Percentiles rank a stretch among this genome's conserved stretches.
These are phyloP conservation scores for Lipomyces starkeyi DNA, from an alignment of 805 yeast species.

Conservation along the genomic window DNA sequence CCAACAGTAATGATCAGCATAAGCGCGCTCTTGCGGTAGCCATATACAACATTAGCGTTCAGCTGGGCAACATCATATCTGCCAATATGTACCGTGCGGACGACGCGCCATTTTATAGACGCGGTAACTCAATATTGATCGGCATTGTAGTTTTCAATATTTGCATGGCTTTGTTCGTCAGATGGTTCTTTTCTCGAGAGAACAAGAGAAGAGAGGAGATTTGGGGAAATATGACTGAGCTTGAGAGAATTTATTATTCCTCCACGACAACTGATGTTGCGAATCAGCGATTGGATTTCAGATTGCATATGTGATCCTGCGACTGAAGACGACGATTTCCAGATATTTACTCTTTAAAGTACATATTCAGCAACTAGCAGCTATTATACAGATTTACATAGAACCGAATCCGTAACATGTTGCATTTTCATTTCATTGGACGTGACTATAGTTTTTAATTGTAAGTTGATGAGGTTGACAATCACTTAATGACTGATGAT, in stretches of 20 bases:
- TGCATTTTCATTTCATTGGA: background rate
- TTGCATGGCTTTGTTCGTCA: slow-evolving; percentile 20
- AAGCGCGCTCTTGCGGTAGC: slow-evolving; percentile 69
- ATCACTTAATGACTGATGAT: background rate
- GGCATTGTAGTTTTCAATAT: slow-evolving; percentile 28
- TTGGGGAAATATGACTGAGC: slow-evolving; percentile 59
- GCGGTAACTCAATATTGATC: slow-evolving; percentile 54
- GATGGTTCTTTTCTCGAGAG: slow-evolving; percentile 45
- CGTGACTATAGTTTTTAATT: background rate
- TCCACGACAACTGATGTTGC: slow-evolving; percentile 58
- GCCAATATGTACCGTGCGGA: slow-evolving; percentile 61
- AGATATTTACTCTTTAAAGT: background rate
- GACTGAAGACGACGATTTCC: background rate
- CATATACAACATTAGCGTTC: slow-evolving; percentile 67
- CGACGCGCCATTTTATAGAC: slow-evolving; percentile 66
- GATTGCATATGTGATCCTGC: slow-evolving; percentile 41
- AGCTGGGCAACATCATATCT: slow-evolving; percentile 60
- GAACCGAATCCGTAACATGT: background rate
- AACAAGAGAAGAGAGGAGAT: slow-evolving; percentile 48
- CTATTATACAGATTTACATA: background rate
- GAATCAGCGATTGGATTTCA: slow-evolving; percentile 61
- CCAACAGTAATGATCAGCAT: slow-evolving; percentile 65
- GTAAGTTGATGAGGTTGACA: too few species aligned
- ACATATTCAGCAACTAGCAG: background rate
- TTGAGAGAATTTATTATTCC: slow-evolving; percentile 58